Conservation (phyloP, 164 flowering plant genomes). For the Vitis labrusca region DNA sequence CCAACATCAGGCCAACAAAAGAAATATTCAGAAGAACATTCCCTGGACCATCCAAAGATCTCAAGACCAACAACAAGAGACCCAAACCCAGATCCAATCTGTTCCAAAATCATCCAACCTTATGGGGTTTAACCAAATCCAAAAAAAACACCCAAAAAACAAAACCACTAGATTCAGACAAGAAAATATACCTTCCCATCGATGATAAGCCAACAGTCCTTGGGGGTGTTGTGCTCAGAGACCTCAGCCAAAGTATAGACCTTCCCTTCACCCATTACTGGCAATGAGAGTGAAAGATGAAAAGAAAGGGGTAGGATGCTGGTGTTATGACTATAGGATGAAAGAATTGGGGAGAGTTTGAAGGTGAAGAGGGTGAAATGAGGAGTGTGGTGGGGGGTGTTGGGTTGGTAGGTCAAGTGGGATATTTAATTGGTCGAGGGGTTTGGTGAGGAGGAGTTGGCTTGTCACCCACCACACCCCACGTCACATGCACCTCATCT, state of each 20-base stretch:
- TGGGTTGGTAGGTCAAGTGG: too few relatives aligned
- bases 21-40: not conserved
- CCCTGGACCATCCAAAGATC: not conserved
- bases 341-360: too few relatives aligned
- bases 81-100: not conserved
- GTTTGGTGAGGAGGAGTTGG: too few relatives aligned
- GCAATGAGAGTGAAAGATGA: too few relatives aligned
- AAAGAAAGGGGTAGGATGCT: too few relatives aligned
- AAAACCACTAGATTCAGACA: not conserved
- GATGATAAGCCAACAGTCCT: slow-evolving; percentile 74
- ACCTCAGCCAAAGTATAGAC: slow-evolving; percentile 59
- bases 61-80: not conserved
- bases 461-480: too few relatives aligned
- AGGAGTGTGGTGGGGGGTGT: too few relatives aligned
- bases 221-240: slow-evolving; percentile 49
- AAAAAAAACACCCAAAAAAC: not conserved
- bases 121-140: not conserved
- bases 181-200: slow-evolving; percentile 47
- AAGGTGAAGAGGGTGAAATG: too few relatives aligned
- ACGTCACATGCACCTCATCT: too few relatives aligned
- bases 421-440: too few relatives aligned
- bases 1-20: not conserved
- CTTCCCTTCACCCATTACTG: slow-evolving; percentile 23
- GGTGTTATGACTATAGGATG: too few relatives aligned
- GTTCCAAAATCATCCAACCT: not conserved